phyloP scores from a whole-genome alignment of 2,329 filamentous ascomycete species.

The Sporothrix mexicana region DNA sequence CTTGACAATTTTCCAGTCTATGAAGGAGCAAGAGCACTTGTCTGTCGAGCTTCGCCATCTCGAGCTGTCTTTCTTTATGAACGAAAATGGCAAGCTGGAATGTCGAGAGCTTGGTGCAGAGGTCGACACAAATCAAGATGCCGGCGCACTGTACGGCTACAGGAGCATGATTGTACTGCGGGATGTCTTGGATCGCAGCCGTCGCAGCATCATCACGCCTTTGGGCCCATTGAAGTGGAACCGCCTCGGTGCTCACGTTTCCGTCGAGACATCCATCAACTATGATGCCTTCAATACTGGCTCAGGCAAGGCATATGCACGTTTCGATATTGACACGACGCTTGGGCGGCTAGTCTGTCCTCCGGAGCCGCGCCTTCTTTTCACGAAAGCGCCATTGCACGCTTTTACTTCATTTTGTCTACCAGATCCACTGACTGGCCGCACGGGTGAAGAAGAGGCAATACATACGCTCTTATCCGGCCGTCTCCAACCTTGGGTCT shows the following conservation, averaged over 20 bases:
- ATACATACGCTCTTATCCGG: slow-evolving; percentile 57
- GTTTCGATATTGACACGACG: slow-evolving; percentile 59
- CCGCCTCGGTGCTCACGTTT: slow-evolving; percentile 51
- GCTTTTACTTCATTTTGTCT: slow-evolving; percentile 64
- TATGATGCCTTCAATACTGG: slow-evolving; percentile 38
- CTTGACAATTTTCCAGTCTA: slow-evolving; percentile 56
- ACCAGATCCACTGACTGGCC: slow-evolving; percentile 61
- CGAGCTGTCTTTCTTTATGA: slow-evolving; percentile 61
- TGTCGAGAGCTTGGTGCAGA: slow-evolving; percentile 57
- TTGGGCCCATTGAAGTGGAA: slow-evolving; percentile 47
- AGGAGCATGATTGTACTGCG: slow-evolving; percentile 63
- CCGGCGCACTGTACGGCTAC: slow-evolving; percentile 65
- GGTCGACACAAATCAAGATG: slow-evolving; percentile 63
- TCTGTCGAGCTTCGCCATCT: slow-evolving; percentile 58
- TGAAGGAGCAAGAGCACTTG: slow-evolving; percentile 38
- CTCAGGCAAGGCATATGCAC: slow-evolving; percentile 50
- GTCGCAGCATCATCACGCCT: slow-evolving; percentile 60
- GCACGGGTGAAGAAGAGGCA: slow-evolving; percentile 67
- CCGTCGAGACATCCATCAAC: slow-evolving; percentile 41
- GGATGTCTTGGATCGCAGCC: slow-evolving; percentile 46
- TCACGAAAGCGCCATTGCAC: slow-evolving; percentile 64
- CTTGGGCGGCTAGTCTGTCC: slow-evolving; percentile 64
- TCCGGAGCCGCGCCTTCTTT: slow-evolving; percentile 59
- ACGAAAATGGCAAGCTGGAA: slow-evolving; percentile 48
- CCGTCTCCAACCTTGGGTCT: slow-evolving; percentile 56